These are phyloP conservation scores for Deuterostichococcus epilithicus DNA, from an alignment of 139 green algal genomes.

Conservation along the genomic window DNA sequence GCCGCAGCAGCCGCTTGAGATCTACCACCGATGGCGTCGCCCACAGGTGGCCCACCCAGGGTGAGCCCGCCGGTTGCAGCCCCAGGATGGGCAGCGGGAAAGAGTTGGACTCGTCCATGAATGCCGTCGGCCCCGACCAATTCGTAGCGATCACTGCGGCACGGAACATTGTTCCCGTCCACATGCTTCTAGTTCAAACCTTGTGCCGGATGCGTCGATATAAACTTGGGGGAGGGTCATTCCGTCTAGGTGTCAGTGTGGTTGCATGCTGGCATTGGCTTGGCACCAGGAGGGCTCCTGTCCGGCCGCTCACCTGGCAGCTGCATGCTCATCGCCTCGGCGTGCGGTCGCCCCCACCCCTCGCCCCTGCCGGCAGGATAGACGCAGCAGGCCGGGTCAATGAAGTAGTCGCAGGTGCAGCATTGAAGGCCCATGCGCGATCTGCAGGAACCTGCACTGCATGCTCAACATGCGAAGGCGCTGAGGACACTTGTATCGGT, in stretches of 20 bases:
- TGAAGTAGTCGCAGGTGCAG: not conserved
- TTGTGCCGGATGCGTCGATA: no score
- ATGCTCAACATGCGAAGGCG: no score
- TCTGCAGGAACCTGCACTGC: no score
- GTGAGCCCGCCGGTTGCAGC: constrained; percentile 10
- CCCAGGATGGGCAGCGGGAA: constrained; percentile 42
- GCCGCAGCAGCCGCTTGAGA: constrained; percentile 45
- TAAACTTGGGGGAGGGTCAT: no score
- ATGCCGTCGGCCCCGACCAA: constrained; percentile 61
- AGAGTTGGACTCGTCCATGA: constrained; percentile 39
- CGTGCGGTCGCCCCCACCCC: constrained; percentile 66
- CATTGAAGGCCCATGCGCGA: no score
- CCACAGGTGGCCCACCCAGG: constrained; percentile 43
- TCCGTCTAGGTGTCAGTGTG: no score
- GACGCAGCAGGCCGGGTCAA: not conserved
- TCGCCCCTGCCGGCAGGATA: constrained; percentile 56
- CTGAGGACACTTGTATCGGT: no score
- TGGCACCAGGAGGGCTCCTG: not conserved
- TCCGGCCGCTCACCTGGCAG: constrained; percentile 27
- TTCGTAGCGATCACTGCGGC: constrained; percentile 57
- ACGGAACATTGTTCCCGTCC: no score
- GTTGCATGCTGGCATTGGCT: no score
- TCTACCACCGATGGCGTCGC: constrained; percentile 48
- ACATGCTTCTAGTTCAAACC: no score
- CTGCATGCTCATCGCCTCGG: constrained; percentile 65